Conservation (phyloP, 2,329 filamentous ascomycete species). For the Aspergillus sp. region DNA sequence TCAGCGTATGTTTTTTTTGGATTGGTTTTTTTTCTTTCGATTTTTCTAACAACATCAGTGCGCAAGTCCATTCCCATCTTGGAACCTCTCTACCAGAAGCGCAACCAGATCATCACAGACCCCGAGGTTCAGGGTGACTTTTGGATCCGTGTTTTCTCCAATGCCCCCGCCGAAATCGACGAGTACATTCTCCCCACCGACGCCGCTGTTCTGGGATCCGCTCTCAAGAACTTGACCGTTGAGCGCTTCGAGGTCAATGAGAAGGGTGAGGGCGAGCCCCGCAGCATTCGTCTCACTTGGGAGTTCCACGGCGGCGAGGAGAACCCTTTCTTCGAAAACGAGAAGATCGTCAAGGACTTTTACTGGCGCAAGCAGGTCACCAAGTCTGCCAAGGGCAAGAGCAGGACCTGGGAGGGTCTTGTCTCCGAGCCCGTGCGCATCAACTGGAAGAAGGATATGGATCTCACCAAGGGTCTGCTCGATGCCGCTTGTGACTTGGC, state of each 20-base stretch:
- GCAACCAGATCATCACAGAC: conserved; percentile 62
- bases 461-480: conserved; percentile 76
- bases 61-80: conserved; percentile 67
- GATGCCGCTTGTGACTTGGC: conserved; percentile 67
- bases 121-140: conserved; percentile 64
- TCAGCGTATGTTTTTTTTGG: conserved; percentile 59
- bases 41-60: conserved; percentile 45
- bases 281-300: conserved; percentile 72
- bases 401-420: conserved; percentile 65
- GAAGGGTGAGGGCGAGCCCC: conserved; percentile 65
- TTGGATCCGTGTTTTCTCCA: conserved; percentile 91
- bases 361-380: conserved; percentile 64
- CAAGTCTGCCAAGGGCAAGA: conserved; percentile 35
- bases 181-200: conserved; percentile 82
- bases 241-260: conserved; percentile 70
- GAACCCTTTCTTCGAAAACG: conserved; percentile 79
- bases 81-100: conserved; percentile 69
- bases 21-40: neutral
- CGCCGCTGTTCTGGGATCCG: conserved; percentile 60
- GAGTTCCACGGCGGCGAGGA: conserved; percentile 59
- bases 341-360: conserved; percentile 83
- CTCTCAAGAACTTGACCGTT: conserved; percentile 66
- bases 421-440: conserved; percentile 88
- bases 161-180: conserved; percentile 79
- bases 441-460: conserved; percentile 80